Base-by-base conservation (phyloP, 768 basidiomycete genomes). In the Rhodosporidiobolus odoratus region DNA sequence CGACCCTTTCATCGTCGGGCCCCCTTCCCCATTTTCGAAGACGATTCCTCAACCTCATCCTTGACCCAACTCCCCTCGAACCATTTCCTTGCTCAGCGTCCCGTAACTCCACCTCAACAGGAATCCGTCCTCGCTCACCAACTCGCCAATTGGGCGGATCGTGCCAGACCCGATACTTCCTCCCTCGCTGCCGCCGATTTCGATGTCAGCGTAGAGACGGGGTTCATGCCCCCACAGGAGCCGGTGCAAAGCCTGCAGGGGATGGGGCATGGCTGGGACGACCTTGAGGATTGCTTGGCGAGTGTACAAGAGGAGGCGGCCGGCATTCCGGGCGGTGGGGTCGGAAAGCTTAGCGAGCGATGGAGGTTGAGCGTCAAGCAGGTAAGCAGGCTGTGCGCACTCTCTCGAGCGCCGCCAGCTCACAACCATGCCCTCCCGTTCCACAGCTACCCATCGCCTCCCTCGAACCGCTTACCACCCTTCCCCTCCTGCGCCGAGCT, bases 191-290 rank as follows among this genome's bases (percentile, higher is more conserved):
- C 88, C 4, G 88, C 89, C 74, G 89, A 90, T 82, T 98, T 92
- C 82, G 92, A 97, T 78, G 90, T 98, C 69, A 92, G 94, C 78
- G 87, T 88, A 16, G 83, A 86, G 23, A 91, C 92, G 0, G 94
- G 95, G 0, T 97, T 98, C 79, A 88, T 97, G 86, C 90, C 94
- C 4, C 88, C 89, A 0, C 64, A 95, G 86, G 85, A 87, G 86
- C 53, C 76, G 81, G 54, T 97, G 91, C 92, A 92, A 95, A 78
- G 78, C 76, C 16, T 77, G 79, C 27, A 85, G 85, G 59, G 80
- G 78, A 23, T 88, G 86, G 9, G 76, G 32, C 25, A 38, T 34
- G 50, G 69, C 25, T 68, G 71, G 67, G 45, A 66, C 5, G 40
- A 37, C n/a, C 5, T 62, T 32, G 73, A 74, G 43, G 43, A 41